Evolutionary conservation across 2,329 filamentous ascomycete genomes (phyloP), one percentile per base, ranked within the genome.

Genomic region (Waltergamsia citrina): DNA sequence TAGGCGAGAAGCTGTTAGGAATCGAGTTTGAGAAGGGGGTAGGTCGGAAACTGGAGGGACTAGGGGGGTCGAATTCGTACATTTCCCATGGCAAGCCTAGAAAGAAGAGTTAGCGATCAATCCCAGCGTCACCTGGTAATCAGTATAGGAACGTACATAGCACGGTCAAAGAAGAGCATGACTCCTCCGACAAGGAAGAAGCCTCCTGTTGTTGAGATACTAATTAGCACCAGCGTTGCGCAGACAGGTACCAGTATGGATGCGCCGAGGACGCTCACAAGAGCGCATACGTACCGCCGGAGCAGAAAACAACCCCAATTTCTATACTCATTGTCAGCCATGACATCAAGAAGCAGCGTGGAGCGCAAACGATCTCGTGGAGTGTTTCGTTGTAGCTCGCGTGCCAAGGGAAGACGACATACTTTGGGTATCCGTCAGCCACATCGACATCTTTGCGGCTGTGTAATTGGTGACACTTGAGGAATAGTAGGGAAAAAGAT

Each of bases 341-440:
- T 35, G 36, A n/a, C n/a, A n/a, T n/a, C n/a, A n/a, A n/a, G n/a
- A n/a, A n/a, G n/a, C n/a, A n/a, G n/a, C n/a, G n/a, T n/a, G n/a
- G n/a, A n/a, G n/a, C n/a, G n/a, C n/a, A n/a, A n/a, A n/a, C n/a
- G n/a, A n/a, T n/a, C n/a, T n/a, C n/a, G n/a, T n/a, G n/a, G n/a
- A n/a, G n/a, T n/a, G n/a, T n/a, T n/a, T n/a, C n/a, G n/a, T n/a
- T n/a, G n/a, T n/a, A 35, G 34, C 28, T 32, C 19, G 14, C 30
- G 32, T 31, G 47, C 59, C 52, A 47, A 41, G 36, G 21, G 30
- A 33, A 30, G 10, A 8, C 27, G 32, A 69, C 83, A 53, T 72
- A 94, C 90, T 96, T 63, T 96, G 90, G 55, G 83, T 77, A 64
- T 96, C 90, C 50, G 88, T 85, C 53, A 96, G 73, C 90, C 90